Conservation (phyloP, 1,284 basidiomycete species). For the Jaminaea rosea region DNA sequence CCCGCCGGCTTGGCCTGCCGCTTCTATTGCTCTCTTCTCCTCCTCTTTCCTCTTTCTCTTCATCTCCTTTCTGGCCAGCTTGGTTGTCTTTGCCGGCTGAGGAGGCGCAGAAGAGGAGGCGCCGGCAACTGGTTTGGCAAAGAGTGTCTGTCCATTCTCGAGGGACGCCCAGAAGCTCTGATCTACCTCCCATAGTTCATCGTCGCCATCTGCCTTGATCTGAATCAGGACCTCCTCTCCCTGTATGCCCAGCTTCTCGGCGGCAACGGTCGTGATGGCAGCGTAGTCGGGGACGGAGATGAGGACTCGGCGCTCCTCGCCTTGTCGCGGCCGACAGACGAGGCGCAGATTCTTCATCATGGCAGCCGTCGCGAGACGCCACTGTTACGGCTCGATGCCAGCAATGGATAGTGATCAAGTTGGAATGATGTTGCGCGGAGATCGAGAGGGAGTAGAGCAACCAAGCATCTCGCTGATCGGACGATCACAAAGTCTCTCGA, state of each 20-base stretch:
- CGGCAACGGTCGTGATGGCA: not conserved
- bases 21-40: too few relatives aligned
- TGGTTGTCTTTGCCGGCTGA: too few relatives aligned
- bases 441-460: too few relatives aligned
- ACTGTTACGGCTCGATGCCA: slow-evolving; percentile 3
- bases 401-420: too few relatives aligned
- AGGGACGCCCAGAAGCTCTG: not conserved
- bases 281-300: not conserved
- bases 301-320: not conserved
- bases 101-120: too few relatives aligned
- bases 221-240: not conserved
- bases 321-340: not conserved
- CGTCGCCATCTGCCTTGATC: not conserved
- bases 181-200: not conserved
- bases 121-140: too few relatives aligned
- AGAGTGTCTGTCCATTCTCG: not conserved
- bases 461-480: too few relatives aligned
- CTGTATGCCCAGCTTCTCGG: not conserved
- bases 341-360: not conserved
- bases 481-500: too few relatives aligned
- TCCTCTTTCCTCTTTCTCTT: too few relatives aligned
- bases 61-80: too few relatives aligned
- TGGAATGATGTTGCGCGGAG: too few relatives aligned
- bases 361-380: not conserved
- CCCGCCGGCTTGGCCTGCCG: too few relatives aligned